Evolutionary conservation across 257 asterid genomes (phyloP), one percentile per base, ranked within the genome.

Genomic region (Fraxinus excelsior): DNA sequence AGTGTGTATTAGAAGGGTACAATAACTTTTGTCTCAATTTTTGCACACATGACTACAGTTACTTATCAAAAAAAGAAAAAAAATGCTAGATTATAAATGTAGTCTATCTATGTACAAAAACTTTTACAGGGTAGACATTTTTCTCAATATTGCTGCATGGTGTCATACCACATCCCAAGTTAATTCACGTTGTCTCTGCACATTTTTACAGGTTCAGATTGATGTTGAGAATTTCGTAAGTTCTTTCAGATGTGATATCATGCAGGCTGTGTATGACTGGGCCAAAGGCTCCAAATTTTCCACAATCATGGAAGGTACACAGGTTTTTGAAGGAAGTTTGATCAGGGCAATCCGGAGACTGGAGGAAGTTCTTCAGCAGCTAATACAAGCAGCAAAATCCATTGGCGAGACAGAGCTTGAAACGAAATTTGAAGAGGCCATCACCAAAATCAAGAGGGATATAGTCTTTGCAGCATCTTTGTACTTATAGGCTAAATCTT

Each of bases 401-500:
- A 83, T 95, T 46, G 99, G 99, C 10, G 99, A 95, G 81, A 83
- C 89, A 9, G 91, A 91, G 72, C 99, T 91, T 13, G 96, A 93
- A 85, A 82, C 77, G 26, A 95, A 95, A 86, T 95, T 93, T 79
- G 97, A 95, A 86, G 97, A 95, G 23, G 99, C 97, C 23, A 97
- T 93, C 44, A 67, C 87, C 84, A 93, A 84, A 89, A 95, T 95
- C 87, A 95, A 95, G 91, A 93, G 99, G 80, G 99, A 95, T 80
- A 95, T 95, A 14, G 99, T 95, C 79, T 95, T 93, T 87, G 99
- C 99, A 14, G 99, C 99, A 70, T 95, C 99, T 37, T 89, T 95
- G 51, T 95, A 95, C 84, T 67, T 95, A 74, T 95, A 91, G 86
- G 40, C 66, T 67, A 19, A 4, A 19, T 29, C 3, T 58, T 56